These are phyloP conservation scores for Boletus fagicola DNA, from an alignment of 768 basidiomycete species.

Conservation along the genomic window DNA sequence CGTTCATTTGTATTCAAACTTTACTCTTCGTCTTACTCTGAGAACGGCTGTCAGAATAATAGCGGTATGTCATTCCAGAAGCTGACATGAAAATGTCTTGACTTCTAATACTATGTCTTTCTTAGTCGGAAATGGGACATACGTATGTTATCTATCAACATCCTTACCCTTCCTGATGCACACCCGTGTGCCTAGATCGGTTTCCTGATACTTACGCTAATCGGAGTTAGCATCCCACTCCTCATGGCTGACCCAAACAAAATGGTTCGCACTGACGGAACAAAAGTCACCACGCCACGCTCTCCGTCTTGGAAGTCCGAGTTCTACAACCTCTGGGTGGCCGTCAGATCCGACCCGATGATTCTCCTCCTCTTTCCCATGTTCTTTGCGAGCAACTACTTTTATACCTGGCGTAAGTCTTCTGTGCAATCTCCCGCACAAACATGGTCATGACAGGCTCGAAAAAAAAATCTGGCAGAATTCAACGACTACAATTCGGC, in stretches of 20 bases:
- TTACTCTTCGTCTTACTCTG: background rate
- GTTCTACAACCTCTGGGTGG: conserved; percentile 63
- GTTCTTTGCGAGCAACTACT: conserved; percentile 81
- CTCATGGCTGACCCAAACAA: conserved; percentile 69
- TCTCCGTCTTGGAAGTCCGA: conserved; percentile 77
- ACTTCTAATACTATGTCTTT: background rate
- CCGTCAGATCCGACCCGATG: conserved; percentile 64
- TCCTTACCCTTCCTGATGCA: background rate
- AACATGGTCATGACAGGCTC: background rate
- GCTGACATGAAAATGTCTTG: background rate
- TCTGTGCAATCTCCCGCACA: conserved; percentile 2
- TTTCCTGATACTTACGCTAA: conserved; percentile 65
- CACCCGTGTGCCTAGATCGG: conserved; percentile 15
- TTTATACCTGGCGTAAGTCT: conserved; percentile 71
- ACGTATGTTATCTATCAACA: conserved; percentile 44
- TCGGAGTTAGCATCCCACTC: conserved; percentile 63
- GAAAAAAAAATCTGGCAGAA: conserved; percentile 38
- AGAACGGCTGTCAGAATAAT: conserved; percentile 17
- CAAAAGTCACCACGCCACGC: conserved; percentile 56
- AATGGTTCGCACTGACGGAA: conserved; percentile 74
- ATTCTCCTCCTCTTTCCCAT: conserved; percentile 77
- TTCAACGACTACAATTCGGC: conserved; percentile 78
- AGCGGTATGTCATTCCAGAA: conserved; percentile 22
- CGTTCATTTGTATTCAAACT: conserved; percentile 16
- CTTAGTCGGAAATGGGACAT: conserved; percentile 68